Conservation (phyloP, 805 yeast genomes). For the Middelhovenomyces tepae region DNA sequence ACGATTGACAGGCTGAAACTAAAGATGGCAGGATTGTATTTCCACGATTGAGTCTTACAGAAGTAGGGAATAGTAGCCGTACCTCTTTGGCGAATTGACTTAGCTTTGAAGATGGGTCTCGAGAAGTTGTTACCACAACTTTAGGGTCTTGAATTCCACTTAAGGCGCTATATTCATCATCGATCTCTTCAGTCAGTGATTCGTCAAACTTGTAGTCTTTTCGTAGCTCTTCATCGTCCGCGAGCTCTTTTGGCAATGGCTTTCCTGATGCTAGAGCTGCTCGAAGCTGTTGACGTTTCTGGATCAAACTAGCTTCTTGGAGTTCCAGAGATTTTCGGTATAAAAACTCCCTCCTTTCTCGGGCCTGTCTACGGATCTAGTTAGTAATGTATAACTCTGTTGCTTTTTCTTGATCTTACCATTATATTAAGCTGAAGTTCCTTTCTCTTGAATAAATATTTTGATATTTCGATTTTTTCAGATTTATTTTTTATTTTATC, state of each 20-base stretch:
- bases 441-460: constrained; percentile 1
- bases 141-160: constrained; percentile 89
- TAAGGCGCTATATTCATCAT: constrained; percentile 84
- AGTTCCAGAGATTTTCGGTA: constrained; percentile 82
- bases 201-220: constrained; percentile 83
- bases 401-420: constrained; percentile 5
- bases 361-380: constrained; percentile 81
- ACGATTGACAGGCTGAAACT: constrained; percentile 72
- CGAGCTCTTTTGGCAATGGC: constrained; percentile 79
- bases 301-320: constrained; percentile 78
- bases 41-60: constrained; percentile 88
- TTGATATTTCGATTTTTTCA: too few species aligned
- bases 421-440: background rate
- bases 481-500: too few species aligned
- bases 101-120: constrained; percentile 80
- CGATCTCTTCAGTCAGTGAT: constrained; percentile 55
- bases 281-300: constrained; percentile 77
- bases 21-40: constrained; percentile 76
- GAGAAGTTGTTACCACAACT: constrained; percentile 83
- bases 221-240: constrained; percentile 77
- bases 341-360: constrained; percentile 91
- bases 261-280: constrained; percentile 89
- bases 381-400: background rate
- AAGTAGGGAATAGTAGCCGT: constrained; percentile 79
- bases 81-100: constrained; percentile 91